Percentiles rank a stretch among this genome's conserved stretches.
Conservation (phyloP, 2,329 filamentous ascomycete species). For the Fusarium musae region DNA sequence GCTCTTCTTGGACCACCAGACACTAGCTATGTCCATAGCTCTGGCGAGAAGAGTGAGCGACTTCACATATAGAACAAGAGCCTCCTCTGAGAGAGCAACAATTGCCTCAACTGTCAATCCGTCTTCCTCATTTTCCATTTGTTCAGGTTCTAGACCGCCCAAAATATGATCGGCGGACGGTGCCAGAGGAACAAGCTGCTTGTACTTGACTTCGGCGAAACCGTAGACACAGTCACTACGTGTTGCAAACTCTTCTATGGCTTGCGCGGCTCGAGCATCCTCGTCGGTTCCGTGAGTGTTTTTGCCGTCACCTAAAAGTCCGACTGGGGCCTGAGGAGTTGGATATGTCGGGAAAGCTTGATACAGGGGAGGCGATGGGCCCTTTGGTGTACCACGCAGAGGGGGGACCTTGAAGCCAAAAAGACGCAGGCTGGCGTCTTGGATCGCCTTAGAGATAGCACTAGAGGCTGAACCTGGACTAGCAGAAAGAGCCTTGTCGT, state of each 20-base stretch:
- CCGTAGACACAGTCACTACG: conserved; percentile 96
- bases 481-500: conserved; percentile 79
- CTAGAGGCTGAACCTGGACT: conserved; percentile 80
- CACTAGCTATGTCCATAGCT: conserved; percentile 93
- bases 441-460: conserved; percentile 93
- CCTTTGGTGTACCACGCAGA: conserved; percentile 67
- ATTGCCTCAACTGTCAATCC: conserved; percentile 87
- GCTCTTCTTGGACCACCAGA: conserved; percentile 88
- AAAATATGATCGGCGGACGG: conserved; percentile 80
- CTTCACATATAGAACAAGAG: conserved; percentile 95
- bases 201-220: conserved; percentile 98
- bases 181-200: conserved; percentile 90
- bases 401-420: conserved; percentile 78
- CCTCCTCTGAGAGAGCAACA: conserved; percentile 90
- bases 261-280: conserved; percentile 79
- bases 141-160: conserved; percentile 68
- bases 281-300: conserved; percentile 73
- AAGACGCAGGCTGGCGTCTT: conserved; percentile 84
- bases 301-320: conserved; percentile 74
- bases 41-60: conserved; percentile 89
- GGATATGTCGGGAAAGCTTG: conserved; percentile 89
- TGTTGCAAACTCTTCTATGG: conserved; percentile 91
- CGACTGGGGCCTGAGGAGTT: conserved; percentile 67
- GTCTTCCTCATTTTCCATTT: conserved; percentile 69
- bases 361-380: conserved; percentile 80